Percentiles rank a stretch among this genome's conserved stretches.
Evolutionary conservation across 139 green algal species (phyloP).

Genomic region (Eudorina sp.): DNA sequence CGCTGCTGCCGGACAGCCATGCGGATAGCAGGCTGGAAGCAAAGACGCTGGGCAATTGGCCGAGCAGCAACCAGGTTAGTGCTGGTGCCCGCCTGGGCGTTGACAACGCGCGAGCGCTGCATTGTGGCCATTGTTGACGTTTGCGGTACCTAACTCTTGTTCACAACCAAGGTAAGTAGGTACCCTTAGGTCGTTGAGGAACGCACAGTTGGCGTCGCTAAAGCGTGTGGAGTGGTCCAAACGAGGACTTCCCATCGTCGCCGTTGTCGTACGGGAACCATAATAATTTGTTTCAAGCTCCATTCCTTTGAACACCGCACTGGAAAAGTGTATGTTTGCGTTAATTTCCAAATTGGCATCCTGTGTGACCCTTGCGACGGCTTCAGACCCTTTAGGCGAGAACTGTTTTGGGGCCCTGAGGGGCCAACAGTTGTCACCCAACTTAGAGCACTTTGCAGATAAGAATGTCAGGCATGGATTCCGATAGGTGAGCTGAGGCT

Average conservation of each 20-base stretch:
- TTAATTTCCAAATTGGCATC: too few relatives aligned
- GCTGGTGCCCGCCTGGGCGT: background rate
- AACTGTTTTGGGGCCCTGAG: slow-evolving; percentile 7
- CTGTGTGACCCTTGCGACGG: too few relatives aligned
- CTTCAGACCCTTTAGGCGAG: too few relatives aligned
- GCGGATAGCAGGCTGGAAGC: slow-evolving; percentile 29
- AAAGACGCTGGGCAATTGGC: slow-evolving; percentile 25
- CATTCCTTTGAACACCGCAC: too few relatives aligned
- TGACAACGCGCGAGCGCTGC: background rate
- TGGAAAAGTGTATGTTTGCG: too few relatives aligned
- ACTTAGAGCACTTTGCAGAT: background rate
- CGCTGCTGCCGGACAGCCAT: background rate
- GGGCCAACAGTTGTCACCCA: background rate
- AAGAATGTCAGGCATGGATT: background rate
- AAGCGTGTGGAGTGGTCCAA: too few relatives aligned
- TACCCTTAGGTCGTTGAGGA: too few relatives aligned
- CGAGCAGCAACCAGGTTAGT: slow-evolving; percentile 20
- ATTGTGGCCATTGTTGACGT: slow-evolving; percentile 39
- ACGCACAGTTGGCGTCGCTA: too few relatives aligned
- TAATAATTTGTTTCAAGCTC: too few relatives aligned
- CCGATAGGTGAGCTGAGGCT: slow-evolving; percentile 18
- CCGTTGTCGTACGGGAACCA: too few relatives aligned
- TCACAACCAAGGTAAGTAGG: too few relatives aligned
- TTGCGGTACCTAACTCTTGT: background rate
- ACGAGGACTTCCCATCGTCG: too few relatives aligned